Evolutionary conservation across 2,329 filamentous ascomycete genomes (phyloP), one percentile per base, ranked within the genome.

Genomic region (Ophiostoma himal-ulmi): DNA sequence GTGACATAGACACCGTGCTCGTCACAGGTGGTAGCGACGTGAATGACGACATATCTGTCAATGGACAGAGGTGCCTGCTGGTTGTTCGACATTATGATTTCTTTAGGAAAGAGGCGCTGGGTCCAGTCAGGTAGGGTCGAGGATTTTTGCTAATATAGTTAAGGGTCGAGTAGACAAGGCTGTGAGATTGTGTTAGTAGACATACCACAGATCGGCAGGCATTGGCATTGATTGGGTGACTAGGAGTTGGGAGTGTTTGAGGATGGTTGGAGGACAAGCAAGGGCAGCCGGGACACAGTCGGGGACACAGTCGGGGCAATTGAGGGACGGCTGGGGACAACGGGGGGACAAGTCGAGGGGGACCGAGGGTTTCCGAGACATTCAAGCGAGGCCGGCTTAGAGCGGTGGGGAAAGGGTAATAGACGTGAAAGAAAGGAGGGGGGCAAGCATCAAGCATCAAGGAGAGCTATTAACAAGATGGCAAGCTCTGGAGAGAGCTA

Each of bases 1-100:
- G 95, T 99, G 72, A 99, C 95, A 81, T 99, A 99, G 75, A 99
- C 95, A 74, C 95, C 95, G 82, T 99, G 95, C 81, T 99, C 95
- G 81, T 99, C 95, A 82, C 95, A 99, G 76, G 95, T 99, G 48
- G 95, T 99, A 74, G 95, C 95, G 78, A 98, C 94, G 82, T 99
- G 95, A 80, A 98, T 97, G 78, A 99, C 92, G 75, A 97, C 91
- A 82, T 97, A 99, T 80, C 94, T 92, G 83, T 99, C 95, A 82
- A 97, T 88, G 82, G 91, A 91, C 76, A 89, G 85, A 68, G 83
- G 84, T 79, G 79, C 78, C 76, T 83, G 82, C 73, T 82, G 81
- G 73, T 80, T 80, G 70, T 82, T 81, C 1, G 73, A 71, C 80
- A 84, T 84, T 72, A 70, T 74, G 36, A 11, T 17, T 44, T 8